Evolutionary conservation across 1,284 basidiomycete genomes (phyloP).

Genomic region (Ustilago nuda): DNA sequence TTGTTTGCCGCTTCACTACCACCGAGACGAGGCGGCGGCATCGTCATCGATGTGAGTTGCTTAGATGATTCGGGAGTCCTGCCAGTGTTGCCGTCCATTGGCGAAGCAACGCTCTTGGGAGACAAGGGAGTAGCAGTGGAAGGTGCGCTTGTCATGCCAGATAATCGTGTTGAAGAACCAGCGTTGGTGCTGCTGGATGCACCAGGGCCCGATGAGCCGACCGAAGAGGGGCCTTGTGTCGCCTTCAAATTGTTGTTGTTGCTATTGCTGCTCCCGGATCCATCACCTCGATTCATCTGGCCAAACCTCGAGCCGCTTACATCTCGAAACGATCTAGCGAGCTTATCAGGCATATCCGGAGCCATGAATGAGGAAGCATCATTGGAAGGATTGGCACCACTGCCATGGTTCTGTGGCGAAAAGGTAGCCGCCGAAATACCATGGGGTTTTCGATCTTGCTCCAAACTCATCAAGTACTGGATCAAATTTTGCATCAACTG

Average conservation of each 20-base stretch:
- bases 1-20: slow-evolving; percentile 14
- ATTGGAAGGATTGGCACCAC: not conserved
- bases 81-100: slow-evolving; percentile 26
- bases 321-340: slow-evolving; percentile 74
- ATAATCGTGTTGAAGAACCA: slow-evolving; percentile 22
- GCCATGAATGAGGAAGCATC: slow-evolving; percentile 73
- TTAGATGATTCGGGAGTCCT: slow-evolving; percentile 30
- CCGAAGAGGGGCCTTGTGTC: slow-evolving; percentile 12
- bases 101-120: slow-evolving; percentile 53
- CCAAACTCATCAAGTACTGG: slow-evolving; percentile 78
- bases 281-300: slow-evolving; percentile 75
- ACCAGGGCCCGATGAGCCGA: slow-evolving; percentile 14
- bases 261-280: not conserved
- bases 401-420: slow-evolving; percentile 13
- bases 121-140: slow-evolving; percentile 44
- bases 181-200: slow-evolving; percentile 21
- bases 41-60: slow-evolving; percentile 28
- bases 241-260: not conserved
- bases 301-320: slow-evolving; percentile 76
- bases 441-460: slow-evolving; percentile 34
- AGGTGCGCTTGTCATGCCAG: slow-evolving; percentile 30
- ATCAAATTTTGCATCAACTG: slow-evolving; percentile 84
- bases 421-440: slow-evolving; percentile 12
- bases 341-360: slow-evolving; percentile 75
- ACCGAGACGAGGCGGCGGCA: slow-evolving; percentile 50